Base-by-base conservation (phyloP, 1,139 yeast species). In the Taphrina wiesneri region DNA sequence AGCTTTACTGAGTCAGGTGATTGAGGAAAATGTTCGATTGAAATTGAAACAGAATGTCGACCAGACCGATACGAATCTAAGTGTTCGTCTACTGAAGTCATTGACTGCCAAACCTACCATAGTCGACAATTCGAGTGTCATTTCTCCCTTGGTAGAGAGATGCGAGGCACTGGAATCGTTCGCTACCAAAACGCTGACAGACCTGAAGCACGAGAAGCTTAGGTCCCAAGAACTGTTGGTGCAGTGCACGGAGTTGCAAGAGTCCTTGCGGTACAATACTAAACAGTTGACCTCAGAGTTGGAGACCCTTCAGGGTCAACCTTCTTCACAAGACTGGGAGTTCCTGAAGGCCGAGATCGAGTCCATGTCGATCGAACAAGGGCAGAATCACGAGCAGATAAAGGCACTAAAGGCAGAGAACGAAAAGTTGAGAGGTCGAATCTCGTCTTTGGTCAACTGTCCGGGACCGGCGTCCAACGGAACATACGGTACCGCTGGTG, bases 91-190 rank as follows among this genome's bases (percentile, higher is more conserved):
- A 21, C 39, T 49, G 21, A 19, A 49, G 9, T 49, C 54, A 3
- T 17, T 49, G 36, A 9, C 36, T 15, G 11, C 21, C n/a, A 25
- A 19, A 15, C 45, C 30, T 7, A 19, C 46, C 19, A 13, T 19
- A 9, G 45, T 13, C 45, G 56, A 52, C 17, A 23, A 52, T 17
- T 52, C 56, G 11, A 21, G 17, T 15, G 34, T 52, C 41, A 52
- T 52, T 17, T 52, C 56, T 11, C 17, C 56, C 11, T 25, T 52
- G 17, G 56, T 52, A 17, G 56, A 30, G n/a, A 25, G 56, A 21
- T 52, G 56, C 30, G 45, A 34, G 17, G 41, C 56, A 1, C 41
- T 52, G 11, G 56, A 52, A 45, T 1, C 41, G 3, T 21, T 32
- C 45, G 45, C 45, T 1, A 28, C 28, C 5, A 9, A 34, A 15